Evolutionary conservation across 257 asterid species (phyloP).

Genomic region (Mitragyna speciosa): DNA sequence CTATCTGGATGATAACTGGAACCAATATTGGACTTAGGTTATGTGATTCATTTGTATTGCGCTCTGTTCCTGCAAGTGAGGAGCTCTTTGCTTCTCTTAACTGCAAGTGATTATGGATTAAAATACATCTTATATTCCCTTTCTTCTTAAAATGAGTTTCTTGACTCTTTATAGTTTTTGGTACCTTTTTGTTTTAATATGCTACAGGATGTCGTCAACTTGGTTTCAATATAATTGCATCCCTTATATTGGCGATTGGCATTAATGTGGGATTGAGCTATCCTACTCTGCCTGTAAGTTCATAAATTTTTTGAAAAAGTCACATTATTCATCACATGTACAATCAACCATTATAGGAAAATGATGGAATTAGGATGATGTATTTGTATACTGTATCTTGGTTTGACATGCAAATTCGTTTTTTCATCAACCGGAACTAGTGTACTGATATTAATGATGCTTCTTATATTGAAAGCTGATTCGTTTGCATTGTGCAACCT

Average conservation of each 20-base stretch:
- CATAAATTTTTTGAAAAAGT: not conserved
- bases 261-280: constrained; percentile 62
- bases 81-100: no score
- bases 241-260: constrained; percentile 47
- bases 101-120: no score
- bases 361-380: not conserved
- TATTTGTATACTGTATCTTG: not conserved
- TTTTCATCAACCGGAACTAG: not conserved
- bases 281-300: constrained; percentile 75
- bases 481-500: not conserved
- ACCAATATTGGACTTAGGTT: no score
- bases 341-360: not conserved
- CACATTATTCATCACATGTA: not conserved
- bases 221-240: constrained; percentile 65
- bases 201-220: constrained; percentile 57
- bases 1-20: no score
- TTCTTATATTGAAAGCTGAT: not conserved
- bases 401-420: not conserved
- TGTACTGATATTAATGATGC: not conserved
- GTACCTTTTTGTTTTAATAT: not conserved
- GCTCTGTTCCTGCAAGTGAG: no score
- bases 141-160: not conserved
- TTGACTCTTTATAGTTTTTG: no score
- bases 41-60: no score
- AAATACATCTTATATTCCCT: not conserved